Percentiles rank a stretch among this genome's conserved stretches.
Evolutionary conservation across 2,329 filamentous ascomycete genomes (phyloP).

Genomic region (Thielaviopsis punctulata): DNA sequence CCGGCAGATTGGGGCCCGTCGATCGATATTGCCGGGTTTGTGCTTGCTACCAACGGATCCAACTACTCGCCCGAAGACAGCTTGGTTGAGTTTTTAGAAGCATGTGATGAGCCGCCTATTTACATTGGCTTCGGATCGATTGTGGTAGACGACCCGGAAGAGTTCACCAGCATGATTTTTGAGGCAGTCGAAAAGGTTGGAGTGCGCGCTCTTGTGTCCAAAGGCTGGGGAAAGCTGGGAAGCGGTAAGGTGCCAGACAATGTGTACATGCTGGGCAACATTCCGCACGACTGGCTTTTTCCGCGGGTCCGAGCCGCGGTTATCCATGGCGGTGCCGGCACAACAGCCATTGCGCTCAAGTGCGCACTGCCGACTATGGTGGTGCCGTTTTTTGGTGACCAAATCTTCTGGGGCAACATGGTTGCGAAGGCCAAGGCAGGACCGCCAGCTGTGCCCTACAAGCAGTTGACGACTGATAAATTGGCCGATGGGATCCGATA

Average conservation of each 20-base stretch:
- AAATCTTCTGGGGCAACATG: conserved; percentile 63
- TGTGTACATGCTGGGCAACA: conserved; percentile 56
- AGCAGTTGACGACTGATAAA: conserved; percentile 43
- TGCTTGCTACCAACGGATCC: conserved; percentile 54
- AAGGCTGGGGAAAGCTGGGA: conserved; percentile 60
- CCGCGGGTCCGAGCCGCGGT: conserved; percentile 48
- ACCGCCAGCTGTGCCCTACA: conserved; percentile 50
- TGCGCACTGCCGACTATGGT: conserved; percentile 57
- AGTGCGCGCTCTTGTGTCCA: conserved; percentile 54
- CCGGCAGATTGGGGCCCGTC: conserved; percentile 50
- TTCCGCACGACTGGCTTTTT: conserved; percentile 64
- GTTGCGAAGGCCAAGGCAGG: conserved; percentile 46
- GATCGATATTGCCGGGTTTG: conserved; percentile 61
- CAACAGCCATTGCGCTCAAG: conserved; percentile 56
- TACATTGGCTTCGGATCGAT: conserved; percentile 67
- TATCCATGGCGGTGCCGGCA: conserved; percentile 64
- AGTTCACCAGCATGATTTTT: conserved; percentile 54
- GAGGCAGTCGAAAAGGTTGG: conserved; percentile 47
- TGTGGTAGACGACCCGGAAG: conserved; percentile 53
- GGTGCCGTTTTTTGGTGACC: conserved; percentile 66
- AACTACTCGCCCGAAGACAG: conserved; percentile 39
- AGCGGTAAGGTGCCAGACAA: conserved; percentile 40
- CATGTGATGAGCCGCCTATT: conserved; percentile 38
- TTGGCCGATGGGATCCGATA: conserved; percentile 55
- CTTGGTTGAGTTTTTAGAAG: conserved; percentile 36